Evolutionary conservation across 2,329 filamentous ascomycete species (phyloP).

Genomic region (Pseudogymnoascus sp.): DNA sequence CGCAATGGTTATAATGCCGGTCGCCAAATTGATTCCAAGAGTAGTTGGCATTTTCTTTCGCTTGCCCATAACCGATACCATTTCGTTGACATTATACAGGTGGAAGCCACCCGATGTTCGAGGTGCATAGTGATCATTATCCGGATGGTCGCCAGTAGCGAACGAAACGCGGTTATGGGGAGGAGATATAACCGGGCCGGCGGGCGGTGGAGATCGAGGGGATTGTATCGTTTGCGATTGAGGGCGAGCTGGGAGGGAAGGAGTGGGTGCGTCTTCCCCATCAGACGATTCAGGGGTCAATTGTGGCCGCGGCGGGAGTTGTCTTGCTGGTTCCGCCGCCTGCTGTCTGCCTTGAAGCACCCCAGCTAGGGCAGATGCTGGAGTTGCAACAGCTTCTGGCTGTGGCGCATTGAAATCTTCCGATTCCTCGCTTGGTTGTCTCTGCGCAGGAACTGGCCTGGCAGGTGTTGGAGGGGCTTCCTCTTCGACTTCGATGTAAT

Average conservation of each 20-base stretch:
- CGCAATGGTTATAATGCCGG: conserved; percentile 81
- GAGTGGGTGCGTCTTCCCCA: conserved; percentile 49
- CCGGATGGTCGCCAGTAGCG: conserved; percentile 21
- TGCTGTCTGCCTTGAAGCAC: conserved; percentile 38
- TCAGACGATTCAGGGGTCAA: conserved; percentile 62
- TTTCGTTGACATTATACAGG: conserved; percentile 94
- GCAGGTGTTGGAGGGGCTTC: conserved; percentile 19
- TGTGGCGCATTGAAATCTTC: conserved; percentile 1
- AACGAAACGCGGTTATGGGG: conserved; percentile 43
- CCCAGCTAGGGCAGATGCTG: conserved; percentile 41
- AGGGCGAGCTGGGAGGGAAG: conserved; percentile 55
- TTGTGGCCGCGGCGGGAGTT: conserved; percentile 41
- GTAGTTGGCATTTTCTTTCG: conserved; percentile 98
- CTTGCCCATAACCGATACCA: conserved; percentile 94
- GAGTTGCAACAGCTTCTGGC: conserved; percentile 15
- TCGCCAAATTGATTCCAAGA: conserved; percentile 82
- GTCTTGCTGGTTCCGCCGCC: conserved; percentile 36
- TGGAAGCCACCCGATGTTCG: conserved; percentile 73
- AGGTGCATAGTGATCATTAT: conserved; percentile 36
- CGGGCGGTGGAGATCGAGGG: conserved; percentile 35
- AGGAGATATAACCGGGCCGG: conserved; percentile 37
- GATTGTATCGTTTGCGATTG: conserved; percentile 42
- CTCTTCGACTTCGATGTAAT: conserved; percentile 72
- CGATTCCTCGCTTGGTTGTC: conserved; percentile 2
- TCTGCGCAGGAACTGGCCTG: conserved; percentile 13